A percentile compares a stretch with the other conserved stretches of the same genome.
phyloP scores from a whole-genome alignment of 1,284 basidiomycete species.

The Boletus sp. region DNA sequence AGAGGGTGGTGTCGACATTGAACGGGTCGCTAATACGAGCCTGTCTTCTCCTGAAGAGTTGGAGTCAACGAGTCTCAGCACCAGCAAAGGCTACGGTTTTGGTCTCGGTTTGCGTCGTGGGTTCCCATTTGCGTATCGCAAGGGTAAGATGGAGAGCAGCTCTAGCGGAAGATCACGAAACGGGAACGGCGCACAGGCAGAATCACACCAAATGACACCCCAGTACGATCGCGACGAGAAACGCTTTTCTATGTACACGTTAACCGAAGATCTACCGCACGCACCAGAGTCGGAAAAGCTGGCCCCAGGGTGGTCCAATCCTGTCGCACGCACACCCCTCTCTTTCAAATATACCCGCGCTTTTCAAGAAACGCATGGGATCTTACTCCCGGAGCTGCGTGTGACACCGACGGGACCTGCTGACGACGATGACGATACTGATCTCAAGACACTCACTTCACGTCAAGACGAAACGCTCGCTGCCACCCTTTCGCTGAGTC shows the following conservation, averaged over 20 bases:
- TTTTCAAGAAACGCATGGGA: conserved; percentile 12
- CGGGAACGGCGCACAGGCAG: conserved; percentile 7
- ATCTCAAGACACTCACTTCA: conserved; percentile 29
- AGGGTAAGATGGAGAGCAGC: conserved; percentile 19
- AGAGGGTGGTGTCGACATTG: conserved; percentile 10
- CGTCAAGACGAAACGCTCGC: conserved; percentile 34
- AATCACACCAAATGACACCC: conserved; percentile 25
- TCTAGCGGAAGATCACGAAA: conserved; percentile 21
- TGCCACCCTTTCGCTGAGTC: conserved; percentile 31
- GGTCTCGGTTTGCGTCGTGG: conserved; percentile 31
- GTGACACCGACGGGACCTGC: conserved; percentile 17
- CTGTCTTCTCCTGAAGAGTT: conserved; percentile 24
- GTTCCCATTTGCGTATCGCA: conserved; percentile 27
- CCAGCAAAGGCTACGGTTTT: conserved; percentile 32
- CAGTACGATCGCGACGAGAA: conserved; percentile 28
- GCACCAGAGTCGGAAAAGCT: conserved; percentile 33
- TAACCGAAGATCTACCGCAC: conserved; percentile 18
- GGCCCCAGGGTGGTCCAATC: conserved; percentile 31
- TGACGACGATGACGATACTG: conserved; percentile 27
- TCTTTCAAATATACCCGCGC: conserved; percentile 14
- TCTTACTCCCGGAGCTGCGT: conserved; percentile 24
- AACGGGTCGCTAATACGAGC: conserved; percentile 5
- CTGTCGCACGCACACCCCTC: conserved; percentile 15
- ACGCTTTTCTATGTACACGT: conserved; percentile 24
- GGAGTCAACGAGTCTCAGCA: conserved; percentile 27